These are phyloP conservation scores for Aspergillus ibericus DNA, from an alignment of 2,329 filamentous ascomycete species.

Conservation along the genomic window DNA sequence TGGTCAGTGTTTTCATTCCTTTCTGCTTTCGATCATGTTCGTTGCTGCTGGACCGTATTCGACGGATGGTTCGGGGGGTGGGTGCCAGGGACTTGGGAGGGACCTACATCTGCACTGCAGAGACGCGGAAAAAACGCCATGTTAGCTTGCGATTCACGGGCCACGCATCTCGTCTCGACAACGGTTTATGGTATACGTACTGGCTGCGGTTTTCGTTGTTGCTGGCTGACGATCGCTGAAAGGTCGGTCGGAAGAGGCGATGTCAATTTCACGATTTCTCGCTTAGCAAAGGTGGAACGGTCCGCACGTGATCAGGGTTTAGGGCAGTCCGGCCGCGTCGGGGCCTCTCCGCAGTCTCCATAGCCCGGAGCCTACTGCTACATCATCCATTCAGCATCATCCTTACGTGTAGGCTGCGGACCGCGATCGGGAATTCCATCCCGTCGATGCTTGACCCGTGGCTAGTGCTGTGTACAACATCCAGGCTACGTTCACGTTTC, in stretches of 20 bases:
- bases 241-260: slow-evolving; percentile 38
- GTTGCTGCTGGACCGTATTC: slow-evolving; percentile 6
- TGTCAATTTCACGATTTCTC: slow-evolving; percentile 44
- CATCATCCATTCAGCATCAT: background rate
- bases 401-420: background rate
- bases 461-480: background rate
- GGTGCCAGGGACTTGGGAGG: slow-evolving; percentile 23
- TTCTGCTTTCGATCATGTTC: slow-evolving; percentile 6
- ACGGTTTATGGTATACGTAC: slow-evolving; percentile 37
- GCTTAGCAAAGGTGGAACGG: slow-evolving; percentile 44
- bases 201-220: slow-evolving; percentile 49
- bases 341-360: slow-evolving; percentile 14
- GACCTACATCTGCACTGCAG: slow-evolving; percentile 86
- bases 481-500: background rate
- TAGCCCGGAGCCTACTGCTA: background rate
- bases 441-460: background rate
- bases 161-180: slow-evolving; percentile 11
- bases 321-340: slow-evolving; percentile 16
- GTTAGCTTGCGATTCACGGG: slow-evolving; percentile 48
- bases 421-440: background rate
- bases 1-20: slow-evolving; percentile 25
- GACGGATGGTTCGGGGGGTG: slow-evolving; percentile 25
- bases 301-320: slow-evolving; percentile 38
- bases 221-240: slow-evolving; percentile 43
- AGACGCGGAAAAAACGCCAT: slow-evolving; percentile 32